A percentile compares a stretch with the other conserved stretches of the same genome.
phyloP scores from a whole-genome alignment of 2,329 filamentous ascomycete species.

The Diplodia corticola region DNA sequence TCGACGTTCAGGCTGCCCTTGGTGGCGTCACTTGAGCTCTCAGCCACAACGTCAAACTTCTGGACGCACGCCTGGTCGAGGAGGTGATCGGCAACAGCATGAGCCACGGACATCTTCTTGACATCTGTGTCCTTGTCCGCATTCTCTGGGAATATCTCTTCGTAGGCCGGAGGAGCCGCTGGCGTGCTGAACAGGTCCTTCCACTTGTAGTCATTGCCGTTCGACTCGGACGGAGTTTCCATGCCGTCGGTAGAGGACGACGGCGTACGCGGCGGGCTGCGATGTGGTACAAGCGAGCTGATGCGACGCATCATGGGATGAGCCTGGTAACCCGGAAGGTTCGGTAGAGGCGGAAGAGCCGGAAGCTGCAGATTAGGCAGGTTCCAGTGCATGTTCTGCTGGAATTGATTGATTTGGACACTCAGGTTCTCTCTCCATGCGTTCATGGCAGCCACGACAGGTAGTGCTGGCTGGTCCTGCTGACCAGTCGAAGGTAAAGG shows the following conservation, averaged over 20 bases:
- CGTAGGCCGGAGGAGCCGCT: conserved; percentile 68
- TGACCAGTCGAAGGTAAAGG: neutral
- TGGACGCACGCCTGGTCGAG: conserved; percentile 60
- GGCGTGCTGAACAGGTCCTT: conserved; percentile 27
- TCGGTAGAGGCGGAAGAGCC: conserved; percentile 47
- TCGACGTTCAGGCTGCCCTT: conserved; percentile 31
- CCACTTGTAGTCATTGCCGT: conserved; percentile 24
- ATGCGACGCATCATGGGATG: conserved; percentile 69
- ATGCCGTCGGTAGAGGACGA: conserved; percentile 34
- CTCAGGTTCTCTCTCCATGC: conserved; percentile 63
- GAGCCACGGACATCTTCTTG: conserved; percentile 60
- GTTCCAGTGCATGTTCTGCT: conserved; percentile 67
- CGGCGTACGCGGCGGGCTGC: conserved; percentile 47
- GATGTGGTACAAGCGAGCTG: conserved; percentile 70
- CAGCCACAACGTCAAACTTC: conserved; percentile 54
- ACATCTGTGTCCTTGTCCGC: conserved; percentile 34
- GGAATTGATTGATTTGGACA: conserved; percentile 73
- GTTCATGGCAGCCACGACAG: conserved; percentile 56
- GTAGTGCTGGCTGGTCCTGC: conserved; percentile 4
- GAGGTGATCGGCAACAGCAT: conserved; percentile 59
- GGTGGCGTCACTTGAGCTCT: neutral
- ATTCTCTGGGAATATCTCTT: conserved; percentile 69
- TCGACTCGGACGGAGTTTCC: conserved; percentile 30
- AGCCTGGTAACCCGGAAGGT: conserved; percentile 71
- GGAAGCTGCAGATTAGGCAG: conserved; percentile 58